A percentile compares a stretch with the other conserved stretches of the same genome.
These are phyloP conservation scores for Ormosia emarginata DNA, from an alignment of 306 rosid species.

Conservation along the genomic window DNA sequence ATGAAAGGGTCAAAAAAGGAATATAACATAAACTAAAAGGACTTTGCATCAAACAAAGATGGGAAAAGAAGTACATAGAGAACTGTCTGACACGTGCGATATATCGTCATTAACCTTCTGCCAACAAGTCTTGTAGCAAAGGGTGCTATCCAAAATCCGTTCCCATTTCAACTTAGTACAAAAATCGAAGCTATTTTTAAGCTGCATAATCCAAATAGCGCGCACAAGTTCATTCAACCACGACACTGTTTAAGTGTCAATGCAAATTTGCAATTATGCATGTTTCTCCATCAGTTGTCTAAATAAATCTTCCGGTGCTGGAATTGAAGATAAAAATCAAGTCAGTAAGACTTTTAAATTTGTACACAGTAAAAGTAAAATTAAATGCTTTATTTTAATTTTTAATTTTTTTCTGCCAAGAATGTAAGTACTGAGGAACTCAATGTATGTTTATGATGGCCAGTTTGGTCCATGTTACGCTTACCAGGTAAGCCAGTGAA, in stretches of 20 bases:
- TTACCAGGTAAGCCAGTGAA: slow-evolving; percentile 57
- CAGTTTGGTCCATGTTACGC: neutral
- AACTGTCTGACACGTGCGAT: neutral
- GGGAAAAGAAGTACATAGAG: neutral
- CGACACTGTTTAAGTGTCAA: neutral
- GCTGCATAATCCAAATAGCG: neutral
- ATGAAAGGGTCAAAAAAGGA: no score
- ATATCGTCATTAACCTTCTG: neutral
- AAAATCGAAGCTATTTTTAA: neutral
- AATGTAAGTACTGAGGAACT: no score
- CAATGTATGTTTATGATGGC: neutral
- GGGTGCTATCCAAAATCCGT: neutral
- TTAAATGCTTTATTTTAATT: no score
- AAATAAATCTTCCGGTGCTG: slow-evolving; percentile 56
- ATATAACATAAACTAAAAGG: no score
- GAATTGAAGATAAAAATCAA: slow-evolving; percentile 1
- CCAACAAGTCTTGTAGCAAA: neutral
- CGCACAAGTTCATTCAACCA: neutral
- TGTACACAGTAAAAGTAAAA: no score
- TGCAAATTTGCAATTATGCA: slow-evolving; percentile 12
- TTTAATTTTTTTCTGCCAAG: no score
- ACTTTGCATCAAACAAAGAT: neutral
- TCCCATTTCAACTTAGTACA: neutral
- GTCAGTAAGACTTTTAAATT: no score
- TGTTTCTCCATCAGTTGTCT: slow-evolving; percentile 52